A percentile compares a stretch with the other conserved stretches of the same genome.
Conservation (phyloP, 305 asterid genomes). For the Fraxinus greggii region DNA sequence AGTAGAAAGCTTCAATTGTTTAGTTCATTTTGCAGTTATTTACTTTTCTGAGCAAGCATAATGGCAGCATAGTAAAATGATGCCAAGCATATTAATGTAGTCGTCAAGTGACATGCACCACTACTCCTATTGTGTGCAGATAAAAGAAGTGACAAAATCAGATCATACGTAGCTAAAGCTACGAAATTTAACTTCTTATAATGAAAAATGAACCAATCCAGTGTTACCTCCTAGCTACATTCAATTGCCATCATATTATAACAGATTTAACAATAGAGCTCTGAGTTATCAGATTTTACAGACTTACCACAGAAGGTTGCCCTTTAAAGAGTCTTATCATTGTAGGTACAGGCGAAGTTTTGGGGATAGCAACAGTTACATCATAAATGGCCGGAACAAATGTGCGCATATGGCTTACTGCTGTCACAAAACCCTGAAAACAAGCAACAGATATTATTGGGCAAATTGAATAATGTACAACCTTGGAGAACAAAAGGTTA, state of each 20-base stretch:
- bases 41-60: not conserved
- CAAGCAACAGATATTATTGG: not conserved
- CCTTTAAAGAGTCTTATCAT: constrained; percentile 91
- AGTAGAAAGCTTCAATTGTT: not conserved
- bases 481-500: not conserved
- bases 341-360: constrained; percentile 76
- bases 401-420: constrained; percentile 84
- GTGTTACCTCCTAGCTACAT: not conserved
- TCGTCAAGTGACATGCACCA: not conserved
- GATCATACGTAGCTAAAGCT: not conserved
- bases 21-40: not conserved
- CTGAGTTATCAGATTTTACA: not conserved
- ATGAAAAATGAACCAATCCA: not conserved
- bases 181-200: not conserved
- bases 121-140: not conserved
- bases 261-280: not conserved
- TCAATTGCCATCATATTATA: not conserved
- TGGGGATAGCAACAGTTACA: constrained; percentile 82
- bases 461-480: constrained; percentile 9
- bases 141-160: not conserved
- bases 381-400: constrained; percentile 97
- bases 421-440: constrained; percentile 91
- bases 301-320: constrained; percentile 84
- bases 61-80: not conserved
- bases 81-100: not conserved